Evolutionary conservation across 2,329 filamentous ascomycete species (phyloP).

Genomic region (Xylogone sp.): DNA sequence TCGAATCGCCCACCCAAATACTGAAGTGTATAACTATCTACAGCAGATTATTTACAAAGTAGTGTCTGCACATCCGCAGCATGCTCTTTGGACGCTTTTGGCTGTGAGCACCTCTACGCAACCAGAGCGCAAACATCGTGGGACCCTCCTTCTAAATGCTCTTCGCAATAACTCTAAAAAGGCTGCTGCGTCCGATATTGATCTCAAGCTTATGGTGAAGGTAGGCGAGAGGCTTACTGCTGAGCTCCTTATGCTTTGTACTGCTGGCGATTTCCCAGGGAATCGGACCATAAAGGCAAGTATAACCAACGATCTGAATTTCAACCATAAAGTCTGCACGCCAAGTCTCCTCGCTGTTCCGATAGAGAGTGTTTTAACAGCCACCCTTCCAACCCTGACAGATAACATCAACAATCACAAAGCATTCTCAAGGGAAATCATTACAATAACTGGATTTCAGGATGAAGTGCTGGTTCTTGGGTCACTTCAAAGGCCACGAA

Average conservation of each 20-base stretch:
- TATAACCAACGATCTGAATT: constrained; percentile 72
- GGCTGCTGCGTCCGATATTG: constrained; percentile 46
- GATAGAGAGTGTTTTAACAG: constrained; percentile 78
- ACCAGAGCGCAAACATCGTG: constrained; percentile 58
- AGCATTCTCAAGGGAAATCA: constrained; percentile 80
- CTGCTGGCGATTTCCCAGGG: constrained; percentile 68
- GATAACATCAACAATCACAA: constrained; percentile 74
- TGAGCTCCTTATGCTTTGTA: constrained; percentile 76
- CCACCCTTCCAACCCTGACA: constrained; percentile 71
- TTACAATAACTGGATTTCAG: constrained; percentile 75
- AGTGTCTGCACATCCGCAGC: constrained; percentile 81
- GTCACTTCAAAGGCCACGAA: constrained; percentile 88
- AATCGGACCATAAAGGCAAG: constrained; percentile 67
- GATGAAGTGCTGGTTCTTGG: constrained; percentile 89
- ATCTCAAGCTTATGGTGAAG: constrained; percentile 68
- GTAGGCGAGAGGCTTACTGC: constrained; percentile 81
- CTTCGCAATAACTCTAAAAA: constrained; percentile 45
- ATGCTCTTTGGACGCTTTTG: constrained; percentile 87
- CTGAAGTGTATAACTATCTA: constrained; percentile 71
- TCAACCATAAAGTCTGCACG: constrained; percentile 75
- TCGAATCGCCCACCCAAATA: constrained; percentile 85
- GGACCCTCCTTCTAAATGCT: constrained; percentile 47
- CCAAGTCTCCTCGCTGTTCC: constrained; percentile 87
- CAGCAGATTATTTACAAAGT: constrained; percentile 80
- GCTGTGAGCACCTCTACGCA: constrained; percentile 81